phyloP scores from a whole-genome alignment of 1,284 basidiomycete genomes.

The Puccinia brachypodii region DNA sequence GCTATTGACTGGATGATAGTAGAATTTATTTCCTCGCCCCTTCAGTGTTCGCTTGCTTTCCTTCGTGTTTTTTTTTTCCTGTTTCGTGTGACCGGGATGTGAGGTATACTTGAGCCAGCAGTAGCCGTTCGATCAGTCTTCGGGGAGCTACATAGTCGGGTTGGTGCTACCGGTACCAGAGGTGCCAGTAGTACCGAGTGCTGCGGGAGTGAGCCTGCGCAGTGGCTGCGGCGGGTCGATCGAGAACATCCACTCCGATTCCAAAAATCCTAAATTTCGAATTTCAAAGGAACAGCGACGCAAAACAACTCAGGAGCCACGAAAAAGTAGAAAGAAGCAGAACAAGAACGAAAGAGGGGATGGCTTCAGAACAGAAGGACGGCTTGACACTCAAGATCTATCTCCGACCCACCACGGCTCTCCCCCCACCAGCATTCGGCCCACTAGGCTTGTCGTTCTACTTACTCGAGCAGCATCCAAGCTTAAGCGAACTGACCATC shows the following conservation, averaged over 20 bases:
- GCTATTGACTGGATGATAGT: too few species aligned
- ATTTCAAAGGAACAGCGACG: not conserved
- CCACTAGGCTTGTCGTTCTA: conserved; percentile 30
- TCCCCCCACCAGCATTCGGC: conserved; percentile 40
- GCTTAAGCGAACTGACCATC: conserved; percentile 24
- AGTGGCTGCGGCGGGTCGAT: not conserved
- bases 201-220: not conserved
- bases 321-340: not conserved
- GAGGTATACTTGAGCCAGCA: too few species aligned
- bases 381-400: conserved; percentile 32
- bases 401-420: conserved; percentile 32
- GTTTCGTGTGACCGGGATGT: too few species aligned
- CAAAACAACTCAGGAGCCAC: not conserved
- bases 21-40: too few species aligned
- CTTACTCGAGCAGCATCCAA: conserved; percentile 26
- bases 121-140: too few species aligned
- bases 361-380: not conserved
- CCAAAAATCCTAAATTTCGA: too few species aligned
- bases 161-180: too few species aligned
- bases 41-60: too few species aligned
- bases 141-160: too few species aligned
- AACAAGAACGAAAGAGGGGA: not conserved
- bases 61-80: too few species aligned
- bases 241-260: too few species aligned
- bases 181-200: too few species aligned